A percentile compares a stretch with the other conserved stretches of the same genome.
Evolutionary conservation across 805 yeast species (phyloP).

Genomic region (Pachysolen tannophilus): DNA sequence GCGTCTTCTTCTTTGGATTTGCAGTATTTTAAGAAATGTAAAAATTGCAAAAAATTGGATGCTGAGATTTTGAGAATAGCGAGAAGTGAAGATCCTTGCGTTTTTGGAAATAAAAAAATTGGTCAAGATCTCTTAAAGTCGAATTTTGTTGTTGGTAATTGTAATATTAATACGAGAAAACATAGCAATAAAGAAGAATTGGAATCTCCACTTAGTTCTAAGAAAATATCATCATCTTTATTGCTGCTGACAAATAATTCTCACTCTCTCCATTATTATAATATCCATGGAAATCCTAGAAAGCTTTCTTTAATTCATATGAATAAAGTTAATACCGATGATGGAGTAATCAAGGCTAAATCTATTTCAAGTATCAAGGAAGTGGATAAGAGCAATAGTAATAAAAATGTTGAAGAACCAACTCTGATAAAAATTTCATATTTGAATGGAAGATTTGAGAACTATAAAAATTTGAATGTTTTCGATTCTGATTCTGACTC

Average conservation of each 20-base stretch:
- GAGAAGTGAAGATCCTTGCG: too few relatives aligned
- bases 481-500: too few relatives aligned
- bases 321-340: not conserved
- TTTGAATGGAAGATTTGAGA: too few relatives aligned
- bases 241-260: too few relatives aligned
- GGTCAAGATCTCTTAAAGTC: too few relatives aligned
- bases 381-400: not conserved
- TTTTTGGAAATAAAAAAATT: too few relatives aligned
- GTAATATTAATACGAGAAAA: too few relatives aligned
- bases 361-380: not conserved
- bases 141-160: too few relatives aligned
- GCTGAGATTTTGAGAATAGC: not conserved
- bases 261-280: not conserved
- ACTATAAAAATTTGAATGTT: too few relatives aligned
- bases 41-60: slow-evolving; percentile 2
- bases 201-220: not conserved
- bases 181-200: not conserved
- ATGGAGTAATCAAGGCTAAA: not conserved
- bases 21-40: slow-evolving; percentile 16
- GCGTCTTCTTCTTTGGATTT: slow-evolving; percentile 17
- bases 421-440: too few relatives aligned
- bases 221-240: not conserved
- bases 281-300: not conserved
- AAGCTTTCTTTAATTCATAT: not conserved
- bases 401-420: not conserved